Percentiles rank a stretch among this genome's conserved stretches.
These are phyloP conservation scores for Crithidia sp. DNA, from an alignment of 208 protist genomes.

Conservation along the genomic window DNA sequence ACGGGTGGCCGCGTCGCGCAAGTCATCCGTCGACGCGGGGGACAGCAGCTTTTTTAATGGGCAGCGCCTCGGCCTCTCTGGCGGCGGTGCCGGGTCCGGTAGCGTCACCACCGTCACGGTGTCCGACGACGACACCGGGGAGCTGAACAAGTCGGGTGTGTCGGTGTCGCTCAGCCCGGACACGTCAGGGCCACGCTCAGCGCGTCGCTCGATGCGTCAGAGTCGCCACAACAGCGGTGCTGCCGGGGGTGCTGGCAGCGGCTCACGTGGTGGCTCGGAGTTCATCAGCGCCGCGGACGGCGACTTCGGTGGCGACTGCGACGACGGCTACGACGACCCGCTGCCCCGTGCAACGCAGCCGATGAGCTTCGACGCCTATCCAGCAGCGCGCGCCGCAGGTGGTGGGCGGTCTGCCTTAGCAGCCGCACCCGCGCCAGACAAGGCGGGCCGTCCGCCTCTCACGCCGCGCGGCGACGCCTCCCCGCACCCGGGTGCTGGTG, in stretches of 20 bases:
- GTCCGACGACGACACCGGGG: constrained; percentile 30
- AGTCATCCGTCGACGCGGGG: background rate
- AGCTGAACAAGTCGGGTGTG: constrained; percentile 17
- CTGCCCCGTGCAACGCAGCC: constrained; percentile 25
- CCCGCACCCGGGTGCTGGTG: background rate
- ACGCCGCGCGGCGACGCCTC: constrained; percentile 16
- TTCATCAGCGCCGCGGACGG: constrained; percentile 5
- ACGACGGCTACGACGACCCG: constrained; percentile 17
- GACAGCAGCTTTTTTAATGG: background rate
- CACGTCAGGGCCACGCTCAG: constrained; percentile 21
- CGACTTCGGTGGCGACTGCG: background rate
- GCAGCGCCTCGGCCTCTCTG: background rate
- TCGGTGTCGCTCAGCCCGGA: constrained; percentile 31
- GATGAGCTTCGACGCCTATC: constrained; percentile 11
- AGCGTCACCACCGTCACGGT: constrained; percentile 28
- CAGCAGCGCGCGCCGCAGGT: background rate
- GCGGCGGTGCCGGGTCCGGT: background rate
- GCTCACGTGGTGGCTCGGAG: background rate
- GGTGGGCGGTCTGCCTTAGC: too few species aligned
- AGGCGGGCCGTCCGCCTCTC: constrained; percentile 12
- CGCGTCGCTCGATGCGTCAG: constrained; percentile 10
- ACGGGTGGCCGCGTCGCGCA: constrained; percentile 2
- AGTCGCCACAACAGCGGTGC: constrained; percentile 8
- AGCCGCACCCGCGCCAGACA: background rate
- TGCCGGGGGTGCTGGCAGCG: background rate